Base-by-base conservation (phyloP, 768 basidiomycete species). In the Russula emetica region DNA sequence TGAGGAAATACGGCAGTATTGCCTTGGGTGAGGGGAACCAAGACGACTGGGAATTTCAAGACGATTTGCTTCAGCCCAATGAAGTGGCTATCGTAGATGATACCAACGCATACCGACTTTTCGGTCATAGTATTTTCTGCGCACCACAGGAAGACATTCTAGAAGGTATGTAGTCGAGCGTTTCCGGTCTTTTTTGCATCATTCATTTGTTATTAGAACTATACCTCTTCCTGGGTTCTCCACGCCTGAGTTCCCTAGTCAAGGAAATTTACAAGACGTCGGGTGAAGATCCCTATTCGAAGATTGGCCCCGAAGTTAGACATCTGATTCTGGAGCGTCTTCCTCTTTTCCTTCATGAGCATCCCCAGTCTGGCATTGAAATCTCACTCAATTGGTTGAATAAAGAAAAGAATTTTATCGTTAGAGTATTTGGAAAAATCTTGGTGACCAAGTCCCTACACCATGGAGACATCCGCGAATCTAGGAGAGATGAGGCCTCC, bases 261-360 rank as follows among this genome's bases (percentile, higher is more conserved):
- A 82, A 82, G 64, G 92, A 95, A 70, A 87, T 90, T 36, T 90
- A 92, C 70, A 81, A 83, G 56, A 79, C 84, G 0, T 77, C 80
- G 5, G 73, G 73, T 14, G 86, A 90, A 71, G 72, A 85, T 26
- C 75, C 72, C 49, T 73, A 78, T 44, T 77, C 81, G 0, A 81
- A 78, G 65, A 72, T 75, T 28, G 82, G 85, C 3, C 67, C 70
- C 1, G 83, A 87, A 13, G 80, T 79, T 10, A 83, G 84, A 3
- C 69, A 78, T 2, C 78, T 92, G 44, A 84, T 94, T 14, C 75
- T 96, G 30, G 90, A 97, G 74, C 79, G 95, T 38, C 76, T 97
- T n/a, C 92, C 95, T 0, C 77, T 99, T 34, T 98, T 98, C 77
- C 79, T 98, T 4, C 88, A 96, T 57, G 96, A 97, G 70, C 90